phyloP scores from a whole-genome alignment of 2,329 filamentous ascomycete species.

The Fusarium brachygibbosum region DNA sequence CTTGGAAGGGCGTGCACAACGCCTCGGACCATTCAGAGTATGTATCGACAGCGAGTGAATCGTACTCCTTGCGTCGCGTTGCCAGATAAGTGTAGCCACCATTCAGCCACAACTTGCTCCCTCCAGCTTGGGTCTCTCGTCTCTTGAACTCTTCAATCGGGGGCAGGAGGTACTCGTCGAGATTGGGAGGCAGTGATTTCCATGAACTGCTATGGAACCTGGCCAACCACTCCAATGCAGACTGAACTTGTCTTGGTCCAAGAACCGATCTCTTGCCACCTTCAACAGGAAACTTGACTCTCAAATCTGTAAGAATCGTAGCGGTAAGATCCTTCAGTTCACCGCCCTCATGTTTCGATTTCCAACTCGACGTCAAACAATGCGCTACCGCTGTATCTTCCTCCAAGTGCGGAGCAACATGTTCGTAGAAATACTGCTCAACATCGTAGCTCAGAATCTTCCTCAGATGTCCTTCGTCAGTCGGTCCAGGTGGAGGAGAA shows the following conservation, averaged over 20 bases:
- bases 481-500: constrained; percentile 55
- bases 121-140: constrained; percentile 30
- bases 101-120: constrained; percentile 68
- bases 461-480: constrained; percentile 72
- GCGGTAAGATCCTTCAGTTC: constrained; percentile 61
- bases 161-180: constrained; percentile 61
- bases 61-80: constrained; percentile 70
- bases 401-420: constrained; percentile 65
- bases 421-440: constrained; percentile 74
- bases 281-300: constrained; percentile 65
- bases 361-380: constrained; percentile 62
- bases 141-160: constrained; percentile 67
- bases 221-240: constrained; percentile 73
- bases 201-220: constrained; percentile 71
- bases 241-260: constrained; percentile 61
- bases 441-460: constrained; percentile 77
- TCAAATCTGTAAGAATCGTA: constrained; percentile 70
- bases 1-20: constrained; percentile 58
- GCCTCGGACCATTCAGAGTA: constrained; percentile 68
- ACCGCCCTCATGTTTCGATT: constrained; percentile 38
- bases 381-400: constrained; percentile 62
- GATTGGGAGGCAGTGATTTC: constrained; percentile 50
- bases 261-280: constrained; percentile 67
- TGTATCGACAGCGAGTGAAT: constrained; percentile 59
- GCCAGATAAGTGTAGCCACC: constrained; percentile 78